Conservation (phyloP, 768 basidiomycete species). For the Tylopilus felleus region DNA sequence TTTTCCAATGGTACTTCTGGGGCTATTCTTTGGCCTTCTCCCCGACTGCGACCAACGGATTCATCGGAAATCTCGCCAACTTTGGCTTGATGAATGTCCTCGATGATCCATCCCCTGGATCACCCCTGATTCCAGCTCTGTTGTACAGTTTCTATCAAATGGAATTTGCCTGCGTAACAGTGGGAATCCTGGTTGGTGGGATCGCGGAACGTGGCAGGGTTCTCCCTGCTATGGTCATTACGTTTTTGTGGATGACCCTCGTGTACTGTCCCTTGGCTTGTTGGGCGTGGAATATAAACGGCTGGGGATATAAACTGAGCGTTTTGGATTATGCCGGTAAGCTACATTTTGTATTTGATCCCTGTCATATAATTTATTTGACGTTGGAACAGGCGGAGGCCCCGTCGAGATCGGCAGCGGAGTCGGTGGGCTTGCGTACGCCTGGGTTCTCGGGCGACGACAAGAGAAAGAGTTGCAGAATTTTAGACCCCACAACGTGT, state of each 20-base stretch:
- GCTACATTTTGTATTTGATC: constrained; percentile 12
- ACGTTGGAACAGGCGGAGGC: constrained; percentile 56
- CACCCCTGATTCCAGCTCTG: constrained; percentile 75
- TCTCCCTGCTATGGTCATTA: constrained; percentile 75
- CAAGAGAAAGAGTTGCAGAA: constrained; percentile 67
- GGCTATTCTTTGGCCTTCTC: constrained; percentile 87
- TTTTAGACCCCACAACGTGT: constrained; percentile 87
- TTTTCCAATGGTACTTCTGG: constrained; percentile 82
- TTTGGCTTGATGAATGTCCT: constrained; percentile 75
- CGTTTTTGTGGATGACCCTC: constrained; percentile 81
- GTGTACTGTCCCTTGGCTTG: constrained; percentile 87
- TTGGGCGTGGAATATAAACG: constrained; percentile 79
- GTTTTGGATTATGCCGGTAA: constrained; percentile 84
- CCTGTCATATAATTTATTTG: neutral
- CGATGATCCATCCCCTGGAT: constrained; percentile 70
- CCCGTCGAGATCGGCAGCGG: constrained; percentile 89
- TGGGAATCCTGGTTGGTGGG: constrained; percentile 72
- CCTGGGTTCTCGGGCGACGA: constrained; percentile 83
- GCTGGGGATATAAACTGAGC: constrained; percentile 85
- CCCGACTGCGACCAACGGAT: constrained; percentile 66
- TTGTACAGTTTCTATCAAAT: constrained; percentile 86
- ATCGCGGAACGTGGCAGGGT: constrained; percentile 86
- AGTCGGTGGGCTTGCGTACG: constrained; percentile 78
- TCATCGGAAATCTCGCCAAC: constrained; percentile 75
- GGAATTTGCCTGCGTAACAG: constrained; percentile 83